Conservation (phyloP, 75 land plant genomes). For the Larix kaempferi region DNA sequence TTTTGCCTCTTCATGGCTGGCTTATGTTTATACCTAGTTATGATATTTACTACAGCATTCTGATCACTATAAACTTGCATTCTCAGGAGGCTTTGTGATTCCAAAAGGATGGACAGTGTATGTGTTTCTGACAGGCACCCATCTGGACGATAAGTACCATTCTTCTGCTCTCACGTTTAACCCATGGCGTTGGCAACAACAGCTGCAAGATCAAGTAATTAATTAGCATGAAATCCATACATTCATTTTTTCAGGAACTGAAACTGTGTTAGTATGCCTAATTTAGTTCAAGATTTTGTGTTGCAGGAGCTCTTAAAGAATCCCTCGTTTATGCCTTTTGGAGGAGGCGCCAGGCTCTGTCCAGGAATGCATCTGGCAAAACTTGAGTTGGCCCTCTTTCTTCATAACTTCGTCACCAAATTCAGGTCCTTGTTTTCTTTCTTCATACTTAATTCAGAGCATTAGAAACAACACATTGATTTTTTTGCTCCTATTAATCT, state of each 20-base stretch:
- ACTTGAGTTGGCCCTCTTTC: neutral
- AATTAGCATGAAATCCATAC: neutral
- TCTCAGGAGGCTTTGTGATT: conserved; percentile 25
- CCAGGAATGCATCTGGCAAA: too few relatives aligned
- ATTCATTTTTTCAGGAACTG: neutral
- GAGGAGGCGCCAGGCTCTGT: too few relatives aligned
- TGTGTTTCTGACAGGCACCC: neutral
- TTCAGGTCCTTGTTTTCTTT: neutral
- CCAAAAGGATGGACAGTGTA: conserved; percentile 5
- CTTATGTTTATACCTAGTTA: neutral
- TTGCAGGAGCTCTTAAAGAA: too few relatives aligned
- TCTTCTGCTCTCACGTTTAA: neutral
- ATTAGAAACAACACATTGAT: too few relatives aligned
- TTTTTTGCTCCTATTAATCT: too few relatives aligned
- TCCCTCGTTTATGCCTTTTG: too few relatives aligned
- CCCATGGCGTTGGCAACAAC: neutral
- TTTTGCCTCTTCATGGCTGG: too few relatives aligned
- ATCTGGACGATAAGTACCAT: conserved; percentile 2
- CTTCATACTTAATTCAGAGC: neutral
- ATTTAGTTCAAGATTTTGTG: conserved; percentile 2
- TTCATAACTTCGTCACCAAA: neutral
- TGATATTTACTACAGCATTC: neutral
- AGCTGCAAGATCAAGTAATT: neutral
- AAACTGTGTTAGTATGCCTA: neutral
- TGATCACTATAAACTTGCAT: neutral